Evolutionary conservation across 805 yeast genomes (phyloP).

Genomic region (Nakazawaea populi): DNA sequence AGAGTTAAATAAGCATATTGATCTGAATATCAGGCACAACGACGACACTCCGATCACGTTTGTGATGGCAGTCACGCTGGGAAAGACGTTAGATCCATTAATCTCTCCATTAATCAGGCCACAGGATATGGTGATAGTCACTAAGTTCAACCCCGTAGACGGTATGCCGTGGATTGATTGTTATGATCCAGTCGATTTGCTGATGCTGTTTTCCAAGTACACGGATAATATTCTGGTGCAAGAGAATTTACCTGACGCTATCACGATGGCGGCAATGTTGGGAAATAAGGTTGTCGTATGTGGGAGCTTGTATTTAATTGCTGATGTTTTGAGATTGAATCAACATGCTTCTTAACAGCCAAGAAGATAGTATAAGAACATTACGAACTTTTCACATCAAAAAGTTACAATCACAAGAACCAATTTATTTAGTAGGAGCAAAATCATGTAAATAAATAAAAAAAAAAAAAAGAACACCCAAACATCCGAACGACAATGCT

Average conservation of each 20-base stretch:
- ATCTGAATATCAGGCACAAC: constrained; percentile 16
- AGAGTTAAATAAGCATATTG: constrained; percentile 57
- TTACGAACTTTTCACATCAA: no score
- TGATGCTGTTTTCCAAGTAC: constrained; percentile 12
- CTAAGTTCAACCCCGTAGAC: constrained; percentile 64
- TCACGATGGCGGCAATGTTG: constrained; percentile 17
- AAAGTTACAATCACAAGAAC: no score
- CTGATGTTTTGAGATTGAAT: constrained; percentile 42
- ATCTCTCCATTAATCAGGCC: constrained; percentile 42
- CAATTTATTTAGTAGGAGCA: no score
- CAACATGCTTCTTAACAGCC: neutral
- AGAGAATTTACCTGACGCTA: constrained; percentile 20
- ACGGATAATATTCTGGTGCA: constrained; percentile 22
- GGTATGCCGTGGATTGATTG: constrained; percentile 93
- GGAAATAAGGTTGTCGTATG: constrained; percentile 42
- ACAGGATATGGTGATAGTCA: constrained; percentile 54
- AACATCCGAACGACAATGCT: no score
- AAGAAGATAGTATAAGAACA: no score
- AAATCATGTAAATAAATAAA: no score
- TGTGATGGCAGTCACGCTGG: constrained; percentile 70
- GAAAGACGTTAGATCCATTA: constrained; percentile 54
- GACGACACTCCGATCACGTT: constrained; percentile 34
- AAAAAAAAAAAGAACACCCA: no score
- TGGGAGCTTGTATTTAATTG: constrained; percentile 67
- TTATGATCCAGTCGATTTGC: constrained; percentile 28